Evolutionary conservation across 148 eudicot species (phyloP).

Genomic region (Chenopodium berlandieri): DNA sequence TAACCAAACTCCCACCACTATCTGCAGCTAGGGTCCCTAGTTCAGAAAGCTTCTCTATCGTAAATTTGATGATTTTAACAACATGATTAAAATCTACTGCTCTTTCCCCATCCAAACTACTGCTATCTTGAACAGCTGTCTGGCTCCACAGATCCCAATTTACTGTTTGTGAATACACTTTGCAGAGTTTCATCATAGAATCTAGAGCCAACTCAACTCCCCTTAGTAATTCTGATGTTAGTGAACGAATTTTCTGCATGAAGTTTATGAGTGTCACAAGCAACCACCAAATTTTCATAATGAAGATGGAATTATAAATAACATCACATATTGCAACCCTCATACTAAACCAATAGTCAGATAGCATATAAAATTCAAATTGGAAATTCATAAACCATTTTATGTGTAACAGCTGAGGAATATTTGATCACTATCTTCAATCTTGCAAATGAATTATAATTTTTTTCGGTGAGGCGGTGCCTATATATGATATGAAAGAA

Average conservation of each 20-base stretch:
- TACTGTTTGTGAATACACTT: slow-evolving; percentile 54
- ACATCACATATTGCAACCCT: neutral
- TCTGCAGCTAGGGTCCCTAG: slow-evolving; percentile 80
- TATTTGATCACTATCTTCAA: neutral
- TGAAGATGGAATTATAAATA: neutral
- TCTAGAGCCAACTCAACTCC: slow-evolving; percentile 57
- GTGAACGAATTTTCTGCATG: slow-evolving; percentile 54
- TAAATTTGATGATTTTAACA: slow-evolving; percentile 43
- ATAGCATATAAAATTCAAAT: neutral
- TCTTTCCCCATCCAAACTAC: slow-evolving; percentile 32
- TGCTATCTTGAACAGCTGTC: slow-evolving; percentile 30
- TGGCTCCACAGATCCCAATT: slow-evolving; percentile 46
- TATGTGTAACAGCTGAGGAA: neutral
- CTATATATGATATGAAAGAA: neutral
- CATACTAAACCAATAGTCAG: neutral
- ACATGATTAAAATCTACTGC: slow-evolving; percentile 40
- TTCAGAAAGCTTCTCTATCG: slow-evolving; percentile 66
- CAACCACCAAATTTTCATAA: slow-evolving; percentile 10
- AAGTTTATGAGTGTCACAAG: slow-evolving; percentile 21
- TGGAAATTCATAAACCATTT: neutral
- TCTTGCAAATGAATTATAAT: neutral
- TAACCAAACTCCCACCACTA: slow-evolving; percentile 82
- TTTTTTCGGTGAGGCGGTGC: neutral
- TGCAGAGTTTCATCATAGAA: slow-evolving; percentile 63
- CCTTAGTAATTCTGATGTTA: slow-evolving; percentile 61